Percentiles rank a stretch among this genome's conserved stretches.
Conservation (phyloP, 208 protist species). For the Acanthamoeba pearcei region DNA sequence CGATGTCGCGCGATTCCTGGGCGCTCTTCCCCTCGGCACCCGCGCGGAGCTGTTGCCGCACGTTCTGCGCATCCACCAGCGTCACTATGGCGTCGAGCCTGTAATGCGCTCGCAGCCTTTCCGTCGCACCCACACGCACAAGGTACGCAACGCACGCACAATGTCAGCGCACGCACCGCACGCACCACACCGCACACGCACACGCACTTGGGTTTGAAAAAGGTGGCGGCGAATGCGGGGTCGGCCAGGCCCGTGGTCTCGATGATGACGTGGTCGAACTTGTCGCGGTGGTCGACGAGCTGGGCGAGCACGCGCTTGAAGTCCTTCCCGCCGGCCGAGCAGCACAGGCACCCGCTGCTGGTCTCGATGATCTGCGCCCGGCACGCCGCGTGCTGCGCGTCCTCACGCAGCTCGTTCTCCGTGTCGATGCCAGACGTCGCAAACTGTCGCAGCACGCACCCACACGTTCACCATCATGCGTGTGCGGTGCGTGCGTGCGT, state of each 20-base stretch:
- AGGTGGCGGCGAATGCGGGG: constrained; percentile 74
- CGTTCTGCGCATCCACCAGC: constrained; percentile 19
- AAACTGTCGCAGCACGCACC: constrained; percentile 86
- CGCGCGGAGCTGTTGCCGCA: not conserved
- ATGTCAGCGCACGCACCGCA: not conserved
- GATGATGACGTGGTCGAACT: constrained; percentile 90
- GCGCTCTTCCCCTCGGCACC: not conserved
- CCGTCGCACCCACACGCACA: not conserved
- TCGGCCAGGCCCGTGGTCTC: constrained; percentile 87
- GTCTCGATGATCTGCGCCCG: constrained; percentile 64
- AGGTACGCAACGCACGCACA: not conserved
- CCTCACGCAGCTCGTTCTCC: constrained; percentile 75
- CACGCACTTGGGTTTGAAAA: constrained; percentile 18
- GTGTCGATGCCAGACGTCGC: constrained; percentile 6
- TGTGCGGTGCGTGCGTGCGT: constrained; percentile 71
- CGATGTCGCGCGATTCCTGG: not conserved
- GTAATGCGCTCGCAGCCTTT: not conserved
- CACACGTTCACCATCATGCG: constrained; percentile 84
- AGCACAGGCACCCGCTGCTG: constrained; percentile 37
- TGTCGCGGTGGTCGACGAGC: constrained; percentile 80
- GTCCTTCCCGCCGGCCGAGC: constrained; percentile 21
- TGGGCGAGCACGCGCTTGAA: constrained; percentile 13
- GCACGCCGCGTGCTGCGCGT: constrained; percentile 86
- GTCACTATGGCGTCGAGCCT: not conserved
- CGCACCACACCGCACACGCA: not conserved